Evolutionary conservation across 768 basidiomycete species (phyloP).

Genomic region (Mycena chlorophos): DNA sequence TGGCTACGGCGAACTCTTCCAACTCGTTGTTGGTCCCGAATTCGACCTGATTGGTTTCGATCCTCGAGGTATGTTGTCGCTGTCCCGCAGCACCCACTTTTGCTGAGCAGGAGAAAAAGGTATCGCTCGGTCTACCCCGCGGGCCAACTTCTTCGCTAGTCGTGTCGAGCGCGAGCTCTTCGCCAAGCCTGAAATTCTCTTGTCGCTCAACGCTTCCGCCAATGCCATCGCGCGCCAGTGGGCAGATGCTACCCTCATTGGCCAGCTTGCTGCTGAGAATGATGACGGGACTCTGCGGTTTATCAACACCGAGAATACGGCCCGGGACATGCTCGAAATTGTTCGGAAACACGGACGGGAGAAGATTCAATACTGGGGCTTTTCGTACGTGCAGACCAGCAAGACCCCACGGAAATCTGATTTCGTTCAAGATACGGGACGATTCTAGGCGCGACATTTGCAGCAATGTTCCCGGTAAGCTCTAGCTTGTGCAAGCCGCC

Average conservation of each 20-base stretch:
- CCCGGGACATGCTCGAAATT: conserved; percentile 24
- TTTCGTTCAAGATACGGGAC: conserved; percentile 12
- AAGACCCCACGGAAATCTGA: not conserved
- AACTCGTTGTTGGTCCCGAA: conserved; percentile 20
- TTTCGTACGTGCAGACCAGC: conserved; percentile 16
- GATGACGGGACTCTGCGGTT: conserved; percentile 17
- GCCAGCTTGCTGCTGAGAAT: conserved; percentile 7
- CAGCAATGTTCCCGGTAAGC: conserved; percentile 20
- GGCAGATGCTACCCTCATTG: conserved; percentile 7
- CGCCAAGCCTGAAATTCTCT: not conserved
- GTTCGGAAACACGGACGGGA: conserved; percentile 12
- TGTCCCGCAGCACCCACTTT: not conserved
- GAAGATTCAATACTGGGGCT: conserved; percentile 20
- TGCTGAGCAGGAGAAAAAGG: conserved; percentile 3
- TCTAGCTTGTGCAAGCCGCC: not conserved
- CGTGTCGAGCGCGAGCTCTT: conserved; percentile 13
- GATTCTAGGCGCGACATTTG: conserved; percentile 20
- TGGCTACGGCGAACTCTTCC: not conserved
- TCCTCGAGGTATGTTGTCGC: conserved; percentile 19
- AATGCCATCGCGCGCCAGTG: conserved; percentile 8
- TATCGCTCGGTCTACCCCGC: conserved; percentile 16
- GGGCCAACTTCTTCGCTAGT: conserved; percentile 14
- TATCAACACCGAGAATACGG: conserved; percentile 20
- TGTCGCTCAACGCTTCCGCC: conserved; percentile 10
- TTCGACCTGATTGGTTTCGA: conserved; percentile 26